Conservation (phyloP, 73 alveolate genomes). For the Paramecium sexaurelia region DNA sequence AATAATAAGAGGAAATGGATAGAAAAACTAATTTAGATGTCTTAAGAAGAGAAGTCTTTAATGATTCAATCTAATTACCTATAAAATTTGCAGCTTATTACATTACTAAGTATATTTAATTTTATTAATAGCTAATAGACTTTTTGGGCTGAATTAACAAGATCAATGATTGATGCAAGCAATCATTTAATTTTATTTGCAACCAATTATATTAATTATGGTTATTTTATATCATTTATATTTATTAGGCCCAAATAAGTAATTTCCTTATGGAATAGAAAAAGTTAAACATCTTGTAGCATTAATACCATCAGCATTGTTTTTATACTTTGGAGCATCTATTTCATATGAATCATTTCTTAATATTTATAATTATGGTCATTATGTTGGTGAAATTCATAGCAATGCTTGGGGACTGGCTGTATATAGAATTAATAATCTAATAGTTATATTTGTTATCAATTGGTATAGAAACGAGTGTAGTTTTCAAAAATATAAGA, state of each 20-base stretch:
- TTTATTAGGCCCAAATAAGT: constrained; percentile 35
- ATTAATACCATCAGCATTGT: constrained; percentile 60
- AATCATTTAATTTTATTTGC: constrained; percentile 60
- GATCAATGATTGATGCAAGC: constrained; percentile 68
- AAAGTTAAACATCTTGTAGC: constrained; percentile 55
- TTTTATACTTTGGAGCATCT: constrained; percentile 44
- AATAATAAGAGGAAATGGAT: constrained; percentile 40
- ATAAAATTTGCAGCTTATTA: constrained; percentile 58
- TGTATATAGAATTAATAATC: background rate
- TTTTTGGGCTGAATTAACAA: constrained; percentile 60
- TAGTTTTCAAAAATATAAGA: constrained; percentile 50
- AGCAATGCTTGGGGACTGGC: constrained; percentile 39
- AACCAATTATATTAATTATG: constrained; percentile 58
- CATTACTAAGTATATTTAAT: constrained; percentile 37
- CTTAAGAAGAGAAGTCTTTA: constrained; percentile 54
- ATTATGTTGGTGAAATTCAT: constrained; percentile 27
- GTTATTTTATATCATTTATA: background rate
- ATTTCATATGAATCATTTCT: constrained; percentile 50
- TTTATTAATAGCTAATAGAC: constrained; percentile 50
- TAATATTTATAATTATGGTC: constrained; percentile 23
- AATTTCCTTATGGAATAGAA: constrained; percentile 61
- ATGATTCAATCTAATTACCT: constrained; percentile 65
- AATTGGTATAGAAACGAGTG: constrained; percentile 43
- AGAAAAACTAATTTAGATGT: constrained; percentile 60
- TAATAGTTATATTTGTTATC: constrained; percentile 47